phyloP scores from a whole-genome alignment of 1,139 yeast species.

The Eremothecium gossypii region DNA sequence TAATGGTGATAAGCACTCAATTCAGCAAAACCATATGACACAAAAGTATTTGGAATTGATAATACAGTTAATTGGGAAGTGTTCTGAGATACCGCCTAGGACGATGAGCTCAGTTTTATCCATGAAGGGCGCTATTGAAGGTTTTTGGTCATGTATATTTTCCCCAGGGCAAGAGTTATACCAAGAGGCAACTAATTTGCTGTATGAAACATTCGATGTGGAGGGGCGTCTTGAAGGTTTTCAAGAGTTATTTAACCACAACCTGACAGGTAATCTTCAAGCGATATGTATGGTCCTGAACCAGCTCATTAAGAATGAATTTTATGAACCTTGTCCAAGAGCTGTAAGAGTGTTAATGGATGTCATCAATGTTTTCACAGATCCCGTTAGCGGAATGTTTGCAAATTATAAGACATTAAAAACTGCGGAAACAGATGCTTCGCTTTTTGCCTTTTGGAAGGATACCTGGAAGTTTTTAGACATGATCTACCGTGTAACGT shows the following conservation, averaged over 20 bases:
- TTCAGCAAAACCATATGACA: slow-evolving; percentile 25
- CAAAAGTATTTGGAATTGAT: slow-evolving; percentile 22
- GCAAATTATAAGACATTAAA: slow-evolving; percentile 25
- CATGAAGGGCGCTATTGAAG: slow-evolving; percentile 35
- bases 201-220: slow-evolving; percentile 72
- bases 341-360: slow-evolving; percentile 71
- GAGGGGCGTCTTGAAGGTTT: slow-evolving; percentile 68
- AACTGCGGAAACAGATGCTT: slow-evolving; percentile 17
- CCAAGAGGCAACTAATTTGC: slow-evolving; percentile 61
- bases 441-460: slow-evolving; percentile 47
- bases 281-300: slow-evolving; percentile 43
- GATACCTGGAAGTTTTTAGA: slow-evolving; percentile 62
- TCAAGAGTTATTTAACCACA: slow-evolving; percentile 40
- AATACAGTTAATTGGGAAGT: slow-evolving; percentile 28
- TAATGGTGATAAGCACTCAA: slow-evolving; percentile 10
- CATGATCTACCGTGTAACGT: slow-evolving; percentile 58
- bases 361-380: slow-evolving; percentile 51
- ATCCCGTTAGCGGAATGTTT: slow-evolving; percentile 54
- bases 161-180: slow-evolving; percentile 44
- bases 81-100: slow-evolving; percentile 38
- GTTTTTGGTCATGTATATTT: slow-evolving; percentile 64
- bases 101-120: slow-evolving; percentile 36
- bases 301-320: slow-evolving; percentile 39
- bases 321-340: slow-evolving; percentile 68
- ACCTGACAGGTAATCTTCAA: slow-evolving; percentile 36